A percentile compares a stretch with the other conserved stretches of the same genome.
Evolutionary conservation across 768 basidiomycete species (phyloP).

Genomic region (Termitomyces sp.): DNA sequence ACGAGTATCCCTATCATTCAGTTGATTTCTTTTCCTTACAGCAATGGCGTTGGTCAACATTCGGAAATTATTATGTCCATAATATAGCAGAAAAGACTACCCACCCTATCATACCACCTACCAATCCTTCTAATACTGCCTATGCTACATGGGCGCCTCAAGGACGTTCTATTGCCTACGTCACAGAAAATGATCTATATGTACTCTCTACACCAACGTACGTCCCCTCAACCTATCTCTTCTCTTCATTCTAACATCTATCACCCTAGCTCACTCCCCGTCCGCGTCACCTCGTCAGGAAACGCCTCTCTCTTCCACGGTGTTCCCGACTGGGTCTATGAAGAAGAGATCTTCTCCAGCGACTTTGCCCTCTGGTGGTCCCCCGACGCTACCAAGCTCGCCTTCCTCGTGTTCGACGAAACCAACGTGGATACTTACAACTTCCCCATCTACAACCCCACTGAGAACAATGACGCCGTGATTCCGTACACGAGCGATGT

Average conservation of each 20-base stretch:
- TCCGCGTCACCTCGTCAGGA: slow-evolving; percentile 81
- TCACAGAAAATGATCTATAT: slow-evolving; percentile 86
- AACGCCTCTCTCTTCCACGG: slow-evolving; percentile 88
- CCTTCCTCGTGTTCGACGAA: slow-evolving; percentile 89
- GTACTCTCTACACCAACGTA: slow-evolving; percentile 69
- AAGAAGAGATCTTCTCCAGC: slow-evolving; percentile 80
- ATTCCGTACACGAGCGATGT: slow-evolving; percentile 79
- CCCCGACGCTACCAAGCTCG: slow-evolving; percentile 71
- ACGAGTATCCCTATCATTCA: too few relatives aligned
- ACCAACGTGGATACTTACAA: slow-evolving; percentile 81
- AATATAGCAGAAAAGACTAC: slow-evolving; percentile 67
- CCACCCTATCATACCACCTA: slow-evolving; percentile 66
- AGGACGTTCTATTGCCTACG: slow-evolving; percentile 82
- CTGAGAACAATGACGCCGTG: slow-evolving; percentile 62
- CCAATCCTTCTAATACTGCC: slow-evolving; percentile 67
- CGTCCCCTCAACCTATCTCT: slow-evolving; percentile 23
- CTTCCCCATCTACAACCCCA: slow-evolving; percentile 92
- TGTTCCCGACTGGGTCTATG: slow-evolving; percentile 97
- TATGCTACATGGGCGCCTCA: slow-evolving; percentile 90
- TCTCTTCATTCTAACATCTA: slow-evolving; percentile 2
- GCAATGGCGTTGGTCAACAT: slow-evolving; percentile 94
- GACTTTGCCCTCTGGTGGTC: slow-evolving; percentile 91
- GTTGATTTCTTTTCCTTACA: slow-evolving; percentile 25
- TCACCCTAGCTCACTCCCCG: slow-evolving; percentile 41
- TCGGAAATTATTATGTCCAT: slow-evolving; percentile 94